Evolutionary conservation across 352 stramenopile genomes (phyloP).

Genomic region (Phytopythium cucurbitacearum): DNA sequence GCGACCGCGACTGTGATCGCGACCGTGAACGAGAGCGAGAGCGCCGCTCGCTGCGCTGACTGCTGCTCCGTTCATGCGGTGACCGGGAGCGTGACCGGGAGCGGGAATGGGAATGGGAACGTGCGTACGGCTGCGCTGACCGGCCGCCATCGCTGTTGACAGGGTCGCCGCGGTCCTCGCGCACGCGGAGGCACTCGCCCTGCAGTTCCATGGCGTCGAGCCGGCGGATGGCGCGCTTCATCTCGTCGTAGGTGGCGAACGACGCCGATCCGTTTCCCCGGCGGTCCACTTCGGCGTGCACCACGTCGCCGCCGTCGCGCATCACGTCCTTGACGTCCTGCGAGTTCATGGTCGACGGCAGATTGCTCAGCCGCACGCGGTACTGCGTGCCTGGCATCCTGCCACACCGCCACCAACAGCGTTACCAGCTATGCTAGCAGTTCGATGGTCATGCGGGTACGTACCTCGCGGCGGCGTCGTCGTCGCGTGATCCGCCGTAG

Average conservation of each 20-base stretch:
- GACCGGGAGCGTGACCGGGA: constrained; percentile 32
- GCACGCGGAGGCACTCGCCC: constrained; percentile 42
- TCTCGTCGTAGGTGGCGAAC: constrained; percentile 58
- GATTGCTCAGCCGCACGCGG: constrained; percentile 38
- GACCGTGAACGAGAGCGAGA: constrained; percentile 23
- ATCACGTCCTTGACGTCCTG: constrained; percentile 73
- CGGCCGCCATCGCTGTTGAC: constrained; percentile 2
- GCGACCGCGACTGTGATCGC: constrained; percentile 9
- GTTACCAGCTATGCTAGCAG: constrained; percentile 2
- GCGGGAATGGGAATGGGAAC: constrained; percentile 9
- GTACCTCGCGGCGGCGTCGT: constrained; percentile 11
- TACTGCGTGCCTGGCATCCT: constrained; percentile 47
- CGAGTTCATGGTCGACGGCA: constrained; percentile 43
- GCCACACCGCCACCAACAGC: constrained; percentile 2
- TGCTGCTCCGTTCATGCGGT: constrained; percentile 16
- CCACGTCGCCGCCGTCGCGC: constrained; percentile 47
- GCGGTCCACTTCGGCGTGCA: constrained; percentile 62
- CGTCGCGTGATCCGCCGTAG: constrained; percentile 5
- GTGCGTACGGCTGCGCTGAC: constrained; percentile 17
- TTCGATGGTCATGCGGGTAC: background rate
- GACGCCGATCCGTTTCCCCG: constrained; percentile 56
- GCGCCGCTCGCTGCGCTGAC: constrained; percentile 21
- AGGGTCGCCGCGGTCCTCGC: constrained; percentile 18
- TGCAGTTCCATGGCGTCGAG: constrained; percentile 42
- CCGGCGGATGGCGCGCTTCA: constrained; percentile 48